Conservation (phyloP, 192 early-diverging fungal genomes). For the Phlyctochytrium bullatum region DNA sequence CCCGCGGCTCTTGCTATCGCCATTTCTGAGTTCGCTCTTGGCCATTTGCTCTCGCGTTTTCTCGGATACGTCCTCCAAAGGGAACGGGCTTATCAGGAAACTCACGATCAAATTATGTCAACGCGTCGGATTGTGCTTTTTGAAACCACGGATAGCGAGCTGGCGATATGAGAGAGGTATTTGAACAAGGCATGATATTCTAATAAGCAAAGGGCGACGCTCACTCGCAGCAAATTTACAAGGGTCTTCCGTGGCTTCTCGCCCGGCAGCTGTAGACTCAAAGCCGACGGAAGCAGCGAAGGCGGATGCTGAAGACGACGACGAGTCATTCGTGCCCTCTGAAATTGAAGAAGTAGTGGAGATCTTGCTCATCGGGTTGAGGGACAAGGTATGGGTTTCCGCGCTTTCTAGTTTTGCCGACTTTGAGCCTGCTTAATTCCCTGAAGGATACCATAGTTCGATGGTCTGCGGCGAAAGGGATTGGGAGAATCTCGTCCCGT, state of each 20-base stretch:
- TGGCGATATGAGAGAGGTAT: constrained; percentile 73
- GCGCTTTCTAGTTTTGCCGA: neutral
- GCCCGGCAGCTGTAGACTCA: too few species aligned
- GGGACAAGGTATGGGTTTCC: constrained; percentile 58
- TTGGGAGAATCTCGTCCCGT: constrained; percentile 83
- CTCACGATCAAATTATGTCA: constrained; percentile 79
- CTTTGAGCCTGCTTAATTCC: too few species aligned
- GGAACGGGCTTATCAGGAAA: constrained; percentile 77
- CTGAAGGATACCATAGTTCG: constrained; percentile 86
- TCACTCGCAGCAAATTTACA: constrained; percentile 58
- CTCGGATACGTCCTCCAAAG: constrained; percentile 37
- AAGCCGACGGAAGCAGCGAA: neutral
- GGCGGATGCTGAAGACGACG: constrained; percentile 45
- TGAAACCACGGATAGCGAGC: constrained; percentile 65
- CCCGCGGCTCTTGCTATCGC: constrained; percentile 59
- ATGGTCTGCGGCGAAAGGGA: constrained; percentile 96
- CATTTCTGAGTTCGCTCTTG: constrained; percentile 38
- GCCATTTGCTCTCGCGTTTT: constrained; percentile 21
- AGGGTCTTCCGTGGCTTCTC: too few species aligned
- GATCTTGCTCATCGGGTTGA: constrained; percentile 75
- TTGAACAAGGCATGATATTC: neutral
- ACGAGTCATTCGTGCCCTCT: constrained; percentile 75
- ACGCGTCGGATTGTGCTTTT: constrained; percentile 74
- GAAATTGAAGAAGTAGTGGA: constrained; percentile 80
- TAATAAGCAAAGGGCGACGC: constrained; percentile 33